Evolutionary conservation across 495 filamentous ascomycete genomes (phyloP), one percentile per base, ranked within the genome.

Genomic region (Penicillium diatomitis): DNA sequence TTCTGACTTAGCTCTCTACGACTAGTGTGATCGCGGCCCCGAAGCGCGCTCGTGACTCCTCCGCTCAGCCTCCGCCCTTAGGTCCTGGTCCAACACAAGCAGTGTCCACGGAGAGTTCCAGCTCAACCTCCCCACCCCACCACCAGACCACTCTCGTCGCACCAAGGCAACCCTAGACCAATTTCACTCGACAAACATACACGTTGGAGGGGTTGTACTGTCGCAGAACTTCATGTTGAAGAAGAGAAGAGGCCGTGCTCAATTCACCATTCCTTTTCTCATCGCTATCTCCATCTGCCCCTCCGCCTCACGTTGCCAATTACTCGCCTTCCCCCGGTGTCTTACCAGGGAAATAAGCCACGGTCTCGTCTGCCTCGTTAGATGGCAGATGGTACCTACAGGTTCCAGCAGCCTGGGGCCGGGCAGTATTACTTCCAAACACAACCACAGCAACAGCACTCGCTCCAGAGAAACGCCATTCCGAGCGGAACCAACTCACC

Each of bases 371-470:
- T 67, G 68, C 66, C 67, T 64, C 68, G 65, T 75, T 84, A 81
- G 78, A 89, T 89, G 85, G 85, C 86, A 80, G 85, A 90, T 87
- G 85, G 81, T 83, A 75, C 74, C 65, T 81, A 84, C 75, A 81
- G 82, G 69, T 85, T 82, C 77, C 79, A 81, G 71, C 79, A 84
- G 76, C 69, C 81, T 74, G 79, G 78, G 69, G 74, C 78, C 72
- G 77, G 80, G 67, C 79, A 78, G 62, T 81, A 78, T 62, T 78
- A 71, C 63, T 83, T 76, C 55, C 71, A 73, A 64, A 69, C 77
- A 53, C 73, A 79, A 63, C 60, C 69, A 35, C 75, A 79, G 58
- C 69, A 75, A 46, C 63, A 74, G 42, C 63, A 64, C 45, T 68
- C 70, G 51, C 72, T 71, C 52, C 73, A 71, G 62, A 70, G 71